Evolutionary conservation across 768 basidiomycete genomes (phyloP).

Genomic region (Boletus sp.): DNA sequence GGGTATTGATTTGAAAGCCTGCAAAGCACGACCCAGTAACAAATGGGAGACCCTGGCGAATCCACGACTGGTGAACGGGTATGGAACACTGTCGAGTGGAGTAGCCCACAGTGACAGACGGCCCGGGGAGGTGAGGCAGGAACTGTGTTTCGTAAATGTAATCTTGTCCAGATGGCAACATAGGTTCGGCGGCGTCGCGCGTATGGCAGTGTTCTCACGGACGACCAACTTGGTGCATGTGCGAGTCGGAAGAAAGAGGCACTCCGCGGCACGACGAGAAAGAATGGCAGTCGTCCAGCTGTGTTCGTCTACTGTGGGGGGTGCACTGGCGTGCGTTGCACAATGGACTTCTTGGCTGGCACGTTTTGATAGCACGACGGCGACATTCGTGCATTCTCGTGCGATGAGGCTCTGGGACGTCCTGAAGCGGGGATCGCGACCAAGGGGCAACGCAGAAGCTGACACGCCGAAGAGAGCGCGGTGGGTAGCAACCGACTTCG

Average conservation of each 20-base stretch:
- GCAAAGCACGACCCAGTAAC: not conserved
- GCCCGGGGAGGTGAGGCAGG: constrained; percentile 4
- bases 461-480: constrained; percentile 14
- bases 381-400: constrained; percentile 1
- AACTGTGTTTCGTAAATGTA: constrained; percentile 6
- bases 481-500: constrained; percentile 17
- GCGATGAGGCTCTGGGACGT: constrained; percentile 5
- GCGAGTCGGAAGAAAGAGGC: not conserved
- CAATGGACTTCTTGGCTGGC: constrained; percentile 6
- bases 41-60: constrained; percentile 8
- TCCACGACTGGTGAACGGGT: not conserved
- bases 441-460: constrained; percentile 6
- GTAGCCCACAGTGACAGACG: not conserved
- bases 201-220: constrained; percentile 13
- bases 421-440: constrained; percentile 4
- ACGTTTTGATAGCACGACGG: constrained; percentile 18
- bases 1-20: not conserved
- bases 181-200: not conserved
- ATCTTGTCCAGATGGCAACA: not conserved
- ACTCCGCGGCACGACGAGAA: constrained; percentile 2
- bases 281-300: constrained; percentile 12
- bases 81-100: too few species aligned
- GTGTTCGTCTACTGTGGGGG: not conserved
- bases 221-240: not conserved
- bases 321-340: constrained; percentile 1